These are phyloP conservation scores for Ceratocystis variospora DNA, from an alignment of 2,329 filamentous ascomycete genomes.

Conservation along the genomic window DNA sequence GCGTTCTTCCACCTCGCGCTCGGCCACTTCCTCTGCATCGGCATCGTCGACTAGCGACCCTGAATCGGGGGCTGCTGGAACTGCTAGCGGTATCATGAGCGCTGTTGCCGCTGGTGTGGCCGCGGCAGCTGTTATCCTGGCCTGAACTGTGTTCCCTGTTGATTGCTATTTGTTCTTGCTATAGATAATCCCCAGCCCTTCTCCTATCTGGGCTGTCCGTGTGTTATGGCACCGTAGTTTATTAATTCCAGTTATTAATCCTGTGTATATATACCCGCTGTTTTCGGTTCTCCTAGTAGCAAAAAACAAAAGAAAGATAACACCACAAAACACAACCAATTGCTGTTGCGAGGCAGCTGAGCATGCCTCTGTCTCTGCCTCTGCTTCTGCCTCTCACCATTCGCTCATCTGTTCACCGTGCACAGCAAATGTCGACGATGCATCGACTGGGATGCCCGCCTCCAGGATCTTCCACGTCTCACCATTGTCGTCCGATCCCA, in stretches of 20 bases:
- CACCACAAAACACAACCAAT: background rate
- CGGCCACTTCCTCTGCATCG: background rate
- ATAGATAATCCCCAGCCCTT: background rate
- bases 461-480: constrained; percentile 18
- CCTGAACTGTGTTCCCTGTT: background rate
- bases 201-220: background rate
- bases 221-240: background rate
- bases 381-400: background rate
- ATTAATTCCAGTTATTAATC: constrained; percentile 4
- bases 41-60: constrained; percentile 1
- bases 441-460: constrained; percentile 17
- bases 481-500: constrained; percentile 18
- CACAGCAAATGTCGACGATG: constrained; percentile 17
- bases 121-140: background rate
- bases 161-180: background rate
- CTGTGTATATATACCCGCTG: constrained; percentile 1
- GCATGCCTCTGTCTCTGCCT: background rate
- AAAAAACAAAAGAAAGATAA: background rate
- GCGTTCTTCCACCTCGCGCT: background rate
- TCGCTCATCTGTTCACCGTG: constrained; percentile 19
- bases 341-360: background rate
- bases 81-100: background rate
- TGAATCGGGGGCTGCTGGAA: background rate
- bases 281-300: background rate
- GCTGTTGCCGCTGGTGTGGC: constrained; percentile 1